Percentiles rank a stretch among this genome's conserved stretches.
These are phyloP conservation scores for Scutellaria minor DNA, from an alignment of 257 asterid species.

Conservation along the genomic window DNA sequence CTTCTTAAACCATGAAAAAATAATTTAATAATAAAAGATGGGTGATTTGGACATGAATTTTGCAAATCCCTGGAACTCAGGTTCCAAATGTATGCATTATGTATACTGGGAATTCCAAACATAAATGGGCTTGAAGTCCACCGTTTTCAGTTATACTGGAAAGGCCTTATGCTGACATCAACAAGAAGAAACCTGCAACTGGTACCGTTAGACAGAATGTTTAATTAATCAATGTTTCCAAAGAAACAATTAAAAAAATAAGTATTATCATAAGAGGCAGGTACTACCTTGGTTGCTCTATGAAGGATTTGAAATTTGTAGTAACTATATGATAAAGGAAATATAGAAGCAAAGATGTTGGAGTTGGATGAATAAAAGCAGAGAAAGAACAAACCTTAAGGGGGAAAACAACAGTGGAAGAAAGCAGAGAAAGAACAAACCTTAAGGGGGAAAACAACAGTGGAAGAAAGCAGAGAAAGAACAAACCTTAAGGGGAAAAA, in stretches of 20 bases:
- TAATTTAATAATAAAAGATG: background rate
- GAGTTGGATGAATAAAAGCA: background rate
- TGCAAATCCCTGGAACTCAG: slow-evolving; percentile 1
- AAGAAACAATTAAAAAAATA: background rate
- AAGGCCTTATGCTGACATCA: background rate
- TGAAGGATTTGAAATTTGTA: slow-evolving; percentile 4
- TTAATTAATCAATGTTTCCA: background rate
- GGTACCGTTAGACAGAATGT: background rate
- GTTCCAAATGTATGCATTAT: slow-evolving; percentile 1
- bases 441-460: background rate
- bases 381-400: no score
- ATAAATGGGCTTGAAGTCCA: background rate
- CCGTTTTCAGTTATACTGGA: background rate
- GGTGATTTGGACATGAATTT: slow-evolving; percentile 1
- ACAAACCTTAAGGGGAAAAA: background rate
- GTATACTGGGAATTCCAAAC: slow-evolving; percentile 6
- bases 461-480: background rate
- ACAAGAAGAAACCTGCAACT: background rate
- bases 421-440: background rate
- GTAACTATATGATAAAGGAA: slow-evolving; percentile 10
- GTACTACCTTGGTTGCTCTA: slow-evolving; percentile 1
- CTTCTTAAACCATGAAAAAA: background rate
- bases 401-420: no score
- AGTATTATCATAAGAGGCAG: background rate
- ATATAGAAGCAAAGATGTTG: background rate